Evolutionary conservation across 192 early-diverging fungal species (phyloP), one percentile per base, ranked within the genome.

Genomic region (Obelidium mucronatum): DNA sequence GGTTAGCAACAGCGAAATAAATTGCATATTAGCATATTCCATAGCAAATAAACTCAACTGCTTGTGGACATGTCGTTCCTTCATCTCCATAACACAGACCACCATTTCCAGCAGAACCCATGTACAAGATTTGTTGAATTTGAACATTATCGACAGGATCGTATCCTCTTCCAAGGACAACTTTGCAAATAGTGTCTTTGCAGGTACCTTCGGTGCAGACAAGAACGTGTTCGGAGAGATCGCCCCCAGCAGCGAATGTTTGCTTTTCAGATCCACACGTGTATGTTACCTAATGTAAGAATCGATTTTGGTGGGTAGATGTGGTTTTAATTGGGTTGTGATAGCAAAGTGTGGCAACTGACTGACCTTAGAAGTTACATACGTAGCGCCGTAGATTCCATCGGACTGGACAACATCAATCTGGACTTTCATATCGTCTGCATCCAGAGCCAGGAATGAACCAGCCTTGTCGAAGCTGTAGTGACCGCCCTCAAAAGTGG

Each of bases 341-440:
- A n/a, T n/a, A n/a, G n/a, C n/a, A n/a, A n/a, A n/a, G n/a, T n/a
- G n/a, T n/a, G n/a, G n/a, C n/a, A n/a, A n/a, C n/a, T n/a, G n/a
- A n/a, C n/a, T n/a, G n/a, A n/a, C n/a, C n/a, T n/a, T n/a, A n/a
- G n/a, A n/a, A n/a, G n/a, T n/a, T n/a, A n/a, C n/a, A n/a, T n/a
- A n/a, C n/a, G n/a, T n/a, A n/a, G n/a, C n/a, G n/a, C n/a, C n/a
- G n/a, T n/a, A n/a, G n/a, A n/a, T n/a, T n/a, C n/a, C n/a, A n/a
- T n/a, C n/a, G n/a, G 1, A 15, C n/a, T n/a, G n/a, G n/a, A n/a
- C n/a, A n/a, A 65, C 31, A 30, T 37, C 19, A 2, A 65, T 39
- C 40, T 65, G 63, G 34, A 65, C 63, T 15, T 65, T 31, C 63
- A 65, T 65, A 39, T 65, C 63, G 30, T 37, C 17, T 11, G 63